Percentiles rank a stretch among this genome's conserved stretches.
Conservation (phyloP, 1,284 basidiomycete genomes). For the Porodaedalea pini region DNA sequence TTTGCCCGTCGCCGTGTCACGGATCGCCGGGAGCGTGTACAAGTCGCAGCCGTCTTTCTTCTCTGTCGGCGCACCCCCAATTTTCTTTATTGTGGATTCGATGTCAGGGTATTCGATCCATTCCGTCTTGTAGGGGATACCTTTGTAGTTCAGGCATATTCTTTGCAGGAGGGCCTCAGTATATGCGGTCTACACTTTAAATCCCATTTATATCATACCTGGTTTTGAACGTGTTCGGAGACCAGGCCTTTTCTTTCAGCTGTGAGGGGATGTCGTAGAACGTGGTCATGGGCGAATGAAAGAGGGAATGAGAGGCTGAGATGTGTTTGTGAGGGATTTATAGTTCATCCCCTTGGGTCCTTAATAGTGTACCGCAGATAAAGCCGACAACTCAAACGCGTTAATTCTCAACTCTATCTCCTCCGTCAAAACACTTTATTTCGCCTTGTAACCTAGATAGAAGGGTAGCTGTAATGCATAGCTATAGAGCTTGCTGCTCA, state of each 20-base stretch:
- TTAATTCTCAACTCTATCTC: too few relatives aligned
- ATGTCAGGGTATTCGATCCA: slow-evolving; percentile 25
- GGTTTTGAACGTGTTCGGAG: slow-evolving; percentile 23
- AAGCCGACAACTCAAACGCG: too few relatives aligned
- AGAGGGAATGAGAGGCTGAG: too few relatives aligned
- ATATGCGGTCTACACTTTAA: background rate
- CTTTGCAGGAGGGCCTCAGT: background rate
- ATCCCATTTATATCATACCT: slow-evolving; percentile 8
- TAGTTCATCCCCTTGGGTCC: too few relatives aligned
- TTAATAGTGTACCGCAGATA: too few relatives aligned
- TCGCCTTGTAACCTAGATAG: too few relatives aligned
- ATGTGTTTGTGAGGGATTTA: too few relatives aligned
- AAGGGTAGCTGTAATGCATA: too few relatives aligned
- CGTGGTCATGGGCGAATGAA: slow-evolving; percentile 16
- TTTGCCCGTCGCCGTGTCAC: slow-evolving; percentile 21
- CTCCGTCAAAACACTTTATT: too few relatives aligned
- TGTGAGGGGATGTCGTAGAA: slow-evolving; percentile 19
- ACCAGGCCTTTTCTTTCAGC: slow-evolving; percentile 18
- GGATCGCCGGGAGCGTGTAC: slow-evolving; percentile 29
- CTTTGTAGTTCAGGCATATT: slow-evolving; percentile 22
- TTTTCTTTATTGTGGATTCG: slow-evolving; percentile 16
- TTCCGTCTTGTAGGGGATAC: slow-evolving; percentile 19
- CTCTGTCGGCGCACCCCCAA: slow-evolving; percentile 18
- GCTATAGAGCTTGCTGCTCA: too few relatives aligned
- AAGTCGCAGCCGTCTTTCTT: slow-evolving; percentile 20